Percentiles rank a stretch among this genome's conserved stretches.
Evolutionary conservation across 2,329 filamentous ascomycete genomes (phyloP).

Genomic region (Raffaelea deltoideospora): DNA sequence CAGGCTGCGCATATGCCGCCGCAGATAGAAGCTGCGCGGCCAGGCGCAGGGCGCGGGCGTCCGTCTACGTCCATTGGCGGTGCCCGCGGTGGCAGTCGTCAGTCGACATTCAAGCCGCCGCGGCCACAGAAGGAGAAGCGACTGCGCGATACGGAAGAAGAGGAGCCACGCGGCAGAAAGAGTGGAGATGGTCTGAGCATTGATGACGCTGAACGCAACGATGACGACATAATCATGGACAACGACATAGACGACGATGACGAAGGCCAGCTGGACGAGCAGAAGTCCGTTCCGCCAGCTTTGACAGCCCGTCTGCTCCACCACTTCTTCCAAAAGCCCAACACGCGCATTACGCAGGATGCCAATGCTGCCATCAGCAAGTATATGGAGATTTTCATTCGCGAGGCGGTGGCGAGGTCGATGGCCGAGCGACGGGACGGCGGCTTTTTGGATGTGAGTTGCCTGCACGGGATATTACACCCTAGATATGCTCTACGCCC

Average conservation of each 20-base stretch:
- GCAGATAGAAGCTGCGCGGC: conserved; percentile 3
- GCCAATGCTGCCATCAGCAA: conserved; percentile 63
- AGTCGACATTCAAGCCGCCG: conserved; percentile 5
- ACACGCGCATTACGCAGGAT: conserved; percentile 58
- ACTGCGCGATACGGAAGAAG: neutral
- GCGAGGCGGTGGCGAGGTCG: conserved; percentile 72
- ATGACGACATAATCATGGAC: conserved; percentile 8
- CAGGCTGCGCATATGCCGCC: conserved; percentile 6
- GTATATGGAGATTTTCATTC: conserved; percentile 84
- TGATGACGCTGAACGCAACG: conserved; percentile 19
- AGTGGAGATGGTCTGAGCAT: conserved; percentile 6
- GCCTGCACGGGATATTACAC: no score
- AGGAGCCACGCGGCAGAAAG: conserved; percentile 5
- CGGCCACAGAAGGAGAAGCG: neutral
- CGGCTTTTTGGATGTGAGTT: conserved; percentile 57
- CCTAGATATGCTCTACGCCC: no score
- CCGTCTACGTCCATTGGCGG: neutral
- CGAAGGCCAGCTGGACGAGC: neutral
- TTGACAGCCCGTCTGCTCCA: conserved; percentile 65
- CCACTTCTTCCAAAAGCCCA: conserved; percentile 52
- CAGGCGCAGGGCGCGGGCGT: no score
- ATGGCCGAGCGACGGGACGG: conserved; percentile 49
- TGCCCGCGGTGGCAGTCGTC: neutral
- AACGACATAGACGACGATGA: neutral
- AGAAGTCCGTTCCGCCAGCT: conserved; percentile 47